Conservation (phyloP, 163 green algal genomes). For the Scenedesmus sp. region DNA sequence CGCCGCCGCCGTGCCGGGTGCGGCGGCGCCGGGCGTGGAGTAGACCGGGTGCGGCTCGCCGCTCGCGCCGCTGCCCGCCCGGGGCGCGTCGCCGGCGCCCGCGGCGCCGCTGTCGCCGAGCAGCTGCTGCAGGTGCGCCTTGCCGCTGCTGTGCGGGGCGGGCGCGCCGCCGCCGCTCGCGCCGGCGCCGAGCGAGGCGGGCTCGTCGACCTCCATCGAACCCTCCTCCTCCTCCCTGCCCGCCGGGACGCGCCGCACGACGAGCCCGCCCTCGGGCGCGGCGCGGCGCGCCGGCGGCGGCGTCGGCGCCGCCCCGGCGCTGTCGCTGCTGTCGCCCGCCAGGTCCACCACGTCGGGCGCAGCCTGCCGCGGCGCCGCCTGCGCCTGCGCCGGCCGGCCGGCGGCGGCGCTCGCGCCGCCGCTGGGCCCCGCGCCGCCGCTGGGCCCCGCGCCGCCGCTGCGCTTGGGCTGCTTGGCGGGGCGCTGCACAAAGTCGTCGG, state of each 20-base stretch:
- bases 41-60: conserved; percentile 34
- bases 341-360: background rate
- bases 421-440: too few species aligned
- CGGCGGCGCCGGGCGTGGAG: conserved; percentile 1
- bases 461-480: background rate
- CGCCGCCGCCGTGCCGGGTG: background rate
- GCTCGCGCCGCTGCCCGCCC: background rate
- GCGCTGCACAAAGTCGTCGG: too few species aligned
- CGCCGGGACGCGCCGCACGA: conserved; percentile 12
- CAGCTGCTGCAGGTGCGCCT: conserved; percentile 38
- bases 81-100: background rate
- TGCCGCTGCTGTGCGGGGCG: conserved; percentile 18
- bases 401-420: background rate
- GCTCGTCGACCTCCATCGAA: conserved; percentile 35
- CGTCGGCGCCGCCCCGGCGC: background rate
- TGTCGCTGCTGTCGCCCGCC: conserved; percentile 15
- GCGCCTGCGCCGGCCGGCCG: background rate
- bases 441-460: too few species aligned
- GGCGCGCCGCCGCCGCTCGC: background rate
- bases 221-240: background rate
- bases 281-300: background rate
- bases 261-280: conserved; percentile 10
- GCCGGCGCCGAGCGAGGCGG: background rate
- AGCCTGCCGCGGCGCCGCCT: background rate
- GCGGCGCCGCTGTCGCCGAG: conserved; percentile 16